Evolutionary conservation across 129 eudicot species (phyloP), one percentile per base, ranked within the genome.

Genomic region (Glebionis coronaria): DNA sequence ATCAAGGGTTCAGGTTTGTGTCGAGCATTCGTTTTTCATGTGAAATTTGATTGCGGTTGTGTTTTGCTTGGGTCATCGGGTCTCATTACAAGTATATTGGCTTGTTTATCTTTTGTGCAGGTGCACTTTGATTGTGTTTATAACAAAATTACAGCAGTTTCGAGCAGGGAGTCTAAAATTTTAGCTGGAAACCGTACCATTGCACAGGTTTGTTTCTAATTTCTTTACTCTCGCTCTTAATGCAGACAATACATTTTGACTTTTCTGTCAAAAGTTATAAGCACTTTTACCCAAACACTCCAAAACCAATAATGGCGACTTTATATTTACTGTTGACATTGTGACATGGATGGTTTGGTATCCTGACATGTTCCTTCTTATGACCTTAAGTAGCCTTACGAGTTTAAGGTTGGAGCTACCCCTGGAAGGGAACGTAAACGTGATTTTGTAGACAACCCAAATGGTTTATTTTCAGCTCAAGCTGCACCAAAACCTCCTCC

Each of bases 401-500:
- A 70, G 84, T 93, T 89, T 80, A 87, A 84, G 82, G 95, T 93
- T 29, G 35, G 99, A 63, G 88, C 93, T 62, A 42, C 83, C 25
- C 95, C 99, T 0, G 99, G 99, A 67, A 86, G 87, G 80, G 99
- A 93, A 80, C 60, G 97, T 47, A 93, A 93, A 72, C 97, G 97
- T 20, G 95, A 93, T 51, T 93, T 74, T 84, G 95, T 82, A 42
- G 97, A 86, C 85, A 93, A 79, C 66, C 86, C 99, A 12, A 93
- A 93, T 69, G 99, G 99, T 49, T 68, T 93, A 28, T 93, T 93
- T 72, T 93, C 99, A 21, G 97, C 99, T 56, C 99, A 93, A 83
- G 99, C 99, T 25, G 86, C 99, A 67, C 99, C 99, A 11, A 93
- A 93, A 78, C 99, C 99, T 62, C 99, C 99, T 23, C 84, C 92